Conservation (phyloP, 805 yeast genomes). For the Yamadazyma olivae region DNA sequence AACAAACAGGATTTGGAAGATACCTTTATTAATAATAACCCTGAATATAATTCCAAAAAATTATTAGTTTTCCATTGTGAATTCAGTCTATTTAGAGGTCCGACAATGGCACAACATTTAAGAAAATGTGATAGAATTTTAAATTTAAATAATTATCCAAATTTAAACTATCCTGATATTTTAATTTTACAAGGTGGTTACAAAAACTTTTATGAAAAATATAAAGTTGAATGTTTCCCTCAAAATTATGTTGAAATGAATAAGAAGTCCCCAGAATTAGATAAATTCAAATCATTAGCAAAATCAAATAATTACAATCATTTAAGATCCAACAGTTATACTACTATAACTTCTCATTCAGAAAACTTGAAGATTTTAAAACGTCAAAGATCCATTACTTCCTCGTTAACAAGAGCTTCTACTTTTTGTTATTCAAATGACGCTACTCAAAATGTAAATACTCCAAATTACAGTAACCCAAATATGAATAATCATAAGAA, state of each 20-base stretch:
- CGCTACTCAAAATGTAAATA: background rate
- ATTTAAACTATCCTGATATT: conserved; percentile 82
- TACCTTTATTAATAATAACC: conserved; percentile 37
- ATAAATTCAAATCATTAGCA: conserved; percentile 40
- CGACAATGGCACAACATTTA: conserved; percentile 82
- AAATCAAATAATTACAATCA: conserved; percentile 38
- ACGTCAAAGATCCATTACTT: conserved; percentile 23
- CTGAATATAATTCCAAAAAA: conserved; percentile 22
- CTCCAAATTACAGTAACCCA: background rate
- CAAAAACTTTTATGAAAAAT: conserved; percentile 64
- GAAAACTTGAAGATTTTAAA: conserved; percentile 28
- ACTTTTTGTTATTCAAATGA: conserved; percentile 20
- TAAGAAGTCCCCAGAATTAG: conserved; percentile 41
- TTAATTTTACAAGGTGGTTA: conserved; percentile 91
- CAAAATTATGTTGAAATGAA: conserved; percentile 86
- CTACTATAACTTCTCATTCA: conserved; percentile 26
- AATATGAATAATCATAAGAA: background rate
- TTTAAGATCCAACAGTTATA: conserved; percentile 24
- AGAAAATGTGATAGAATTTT: conserved; percentile 77
- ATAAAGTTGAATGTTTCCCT: conserved; percentile 63
- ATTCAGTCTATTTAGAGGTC: conserved; percentile 91
- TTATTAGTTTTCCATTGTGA: conserved; percentile 91
- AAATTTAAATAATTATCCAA: conserved; percentile 76
- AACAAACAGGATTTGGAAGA: conserved; percentile 67
- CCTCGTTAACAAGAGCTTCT: conserved; percentile 20